Conservation (phyloP, 1,139 yeast genomes). For the Taphrina betulina region DNA sequence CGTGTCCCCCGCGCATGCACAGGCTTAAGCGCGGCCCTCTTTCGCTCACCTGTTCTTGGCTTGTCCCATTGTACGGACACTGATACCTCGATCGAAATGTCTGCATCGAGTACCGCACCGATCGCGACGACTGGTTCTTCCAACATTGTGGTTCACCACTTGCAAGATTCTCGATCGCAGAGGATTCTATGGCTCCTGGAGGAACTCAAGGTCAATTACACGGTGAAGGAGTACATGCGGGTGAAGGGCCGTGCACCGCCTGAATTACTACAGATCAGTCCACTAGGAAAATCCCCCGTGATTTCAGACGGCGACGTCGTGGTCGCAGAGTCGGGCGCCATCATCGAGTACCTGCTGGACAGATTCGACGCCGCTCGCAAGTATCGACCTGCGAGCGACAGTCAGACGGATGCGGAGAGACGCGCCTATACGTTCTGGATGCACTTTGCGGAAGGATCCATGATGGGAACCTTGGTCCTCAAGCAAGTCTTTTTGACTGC, state of each 20-base stretch:
- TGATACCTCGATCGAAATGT: too few relatives aligned
- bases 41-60: too few relatives aligned
- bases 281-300: conserved; percentile 59
- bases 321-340: conserved; percentile 42
- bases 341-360: conserved; percentile 41
- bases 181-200: conserved; percentile 59
- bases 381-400: conserved; percentile 38
- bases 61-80: too few relatives aligned
- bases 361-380: conserved; percentile 42
- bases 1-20: too few relatives aligned
- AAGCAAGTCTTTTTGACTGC: conserved; percentile 23
- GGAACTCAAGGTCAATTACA: conserved; percentile 41
- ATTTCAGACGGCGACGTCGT: conserved; percentile 48
- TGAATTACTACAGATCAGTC: conserved; percentile 55
- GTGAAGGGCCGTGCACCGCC: conserved; percentile 47
- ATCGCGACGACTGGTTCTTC: too few relatives aligned
- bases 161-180: conserved; percentile 56
- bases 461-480: conserved; percentile 47
- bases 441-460: conserved; percentile 59
- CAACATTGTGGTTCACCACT: conserved; percentile 36
- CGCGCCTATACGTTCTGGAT: conserved; percentile 51
- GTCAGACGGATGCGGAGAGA: conserved; percentile 41
- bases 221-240: conserved; percentile 48
- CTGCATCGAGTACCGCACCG: neutral
- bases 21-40: too few relatives aligned